Evolutionary conservation across 495 filamentous ascomycete genomes (phyloP), one percentile per base, ranked within the genome.

Genomic region (Darksidea phi): DNA sequence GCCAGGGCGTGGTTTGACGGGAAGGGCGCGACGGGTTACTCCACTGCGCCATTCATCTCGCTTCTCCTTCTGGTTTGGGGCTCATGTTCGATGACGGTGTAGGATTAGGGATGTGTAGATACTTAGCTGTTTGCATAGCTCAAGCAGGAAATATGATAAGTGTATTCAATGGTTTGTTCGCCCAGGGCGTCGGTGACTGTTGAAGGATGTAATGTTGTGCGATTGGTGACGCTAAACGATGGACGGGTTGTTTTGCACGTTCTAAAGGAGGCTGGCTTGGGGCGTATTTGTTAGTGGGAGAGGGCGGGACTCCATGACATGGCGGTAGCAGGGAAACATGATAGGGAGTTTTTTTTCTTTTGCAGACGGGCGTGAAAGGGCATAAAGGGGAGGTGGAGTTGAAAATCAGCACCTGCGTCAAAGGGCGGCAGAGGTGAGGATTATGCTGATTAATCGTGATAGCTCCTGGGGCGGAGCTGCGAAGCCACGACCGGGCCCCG

Each of bases 111-210:
- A 15, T 48, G 1, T 48, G 46, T 18, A 48, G 11, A 24, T 48
- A 18, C 12, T 48, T 24, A 48, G 25, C 21, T 48, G 10, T 49
- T 49, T 49, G 47, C 12, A 49, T 49, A 49, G 23, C 18, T 32
- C 10, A 32, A 32, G 4, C 28, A 32, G 4, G 10, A 10, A 32
- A 32, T 32, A 10, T 32, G 10, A 10, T 4, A 32, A 4, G 10
- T 32, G 28, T 32, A 32, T 32, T 32, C 28, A 32, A 32, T 32
- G 28, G 4, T 32, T 3, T 32, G 4, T 32, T 32, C 28, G 28
- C 28, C 4, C 28, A 32, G 10, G 28, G 28, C 15, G 41, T 6
- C 15, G 41, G 13, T 43, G 28, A 10, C 41, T 4, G 41, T 15
- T 3, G 41, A 43, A 6, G 41, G 13, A 15, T 20, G 13, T 43